These are phyloP conservation scores for Erodium texanum DNA, from an alignment of 441 rosid species.

Conservation along the genomic window DNA sequence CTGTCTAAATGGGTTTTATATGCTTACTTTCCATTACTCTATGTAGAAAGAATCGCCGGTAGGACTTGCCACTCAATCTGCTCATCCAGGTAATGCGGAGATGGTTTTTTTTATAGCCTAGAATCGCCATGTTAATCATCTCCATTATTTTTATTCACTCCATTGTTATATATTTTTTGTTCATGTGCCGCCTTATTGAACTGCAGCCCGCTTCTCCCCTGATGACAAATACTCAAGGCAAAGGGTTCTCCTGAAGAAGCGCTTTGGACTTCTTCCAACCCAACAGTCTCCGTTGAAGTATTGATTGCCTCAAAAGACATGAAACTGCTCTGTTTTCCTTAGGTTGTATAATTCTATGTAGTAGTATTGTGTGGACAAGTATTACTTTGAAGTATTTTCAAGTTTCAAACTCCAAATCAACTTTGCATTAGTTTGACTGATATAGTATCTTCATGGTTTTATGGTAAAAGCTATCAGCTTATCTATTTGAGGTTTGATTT, in stretches of 20 bases:
- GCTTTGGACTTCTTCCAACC: constrained; percentile 81
- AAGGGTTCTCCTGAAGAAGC: constrained; percentile 81
- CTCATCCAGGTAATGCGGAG: constrained; percentile 71
- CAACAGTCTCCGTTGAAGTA: constrained; percentile 70
- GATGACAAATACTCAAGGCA: constrained; percentile 89
- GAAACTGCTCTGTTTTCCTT: too few relatives aligned
- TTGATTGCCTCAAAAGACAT: constrained; percentile 22
- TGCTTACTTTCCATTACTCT: background rate
- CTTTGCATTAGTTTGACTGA: too few relatives aligned
- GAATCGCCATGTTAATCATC: too few relatives aligned
- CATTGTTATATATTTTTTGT: background rate
- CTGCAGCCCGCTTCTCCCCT: constrained; percentile 94
- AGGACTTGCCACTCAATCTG: constrained; percentile 73
- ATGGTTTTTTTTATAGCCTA: too few relatives aligned
- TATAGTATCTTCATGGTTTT: too few relatives aligned
- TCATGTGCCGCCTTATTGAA: background rate
- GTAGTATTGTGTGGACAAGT: too few relatives aligned
- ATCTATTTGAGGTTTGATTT: too few relatives aligned
- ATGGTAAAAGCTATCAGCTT: too few relatives aligned
- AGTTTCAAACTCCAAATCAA: too few relatives aligned
- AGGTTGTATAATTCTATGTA: too few relatives aligned
- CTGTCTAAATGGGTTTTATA: too few relatives aligned
- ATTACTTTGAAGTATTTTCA: background rate
- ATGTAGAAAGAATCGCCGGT: constrained; percentile 81
- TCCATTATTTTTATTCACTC: too few relatives aligned